These are phyloP conservation scores for Cardamine chenopodiifolia DNA, from an alignment of 345 rosid genomes.

Conservation along the genomic window DNA sequence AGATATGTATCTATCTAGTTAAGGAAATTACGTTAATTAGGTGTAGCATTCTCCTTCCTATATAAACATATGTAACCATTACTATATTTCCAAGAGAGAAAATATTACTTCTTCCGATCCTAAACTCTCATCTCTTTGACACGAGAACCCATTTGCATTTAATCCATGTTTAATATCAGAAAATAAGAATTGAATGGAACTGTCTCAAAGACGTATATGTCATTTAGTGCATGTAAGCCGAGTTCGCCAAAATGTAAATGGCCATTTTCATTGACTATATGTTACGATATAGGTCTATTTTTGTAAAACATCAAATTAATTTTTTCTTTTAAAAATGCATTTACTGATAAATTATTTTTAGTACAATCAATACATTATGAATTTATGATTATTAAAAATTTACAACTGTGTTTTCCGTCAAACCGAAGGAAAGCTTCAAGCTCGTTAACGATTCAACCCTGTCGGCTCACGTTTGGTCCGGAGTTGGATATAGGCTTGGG, in stretches of 20 bases:
- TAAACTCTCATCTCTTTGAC: not conserved
- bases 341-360: too few species aligned
- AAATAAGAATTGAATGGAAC: not conserved
- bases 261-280: not conserved
- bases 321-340: too few species aligned
- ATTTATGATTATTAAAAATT: too few species aligned
- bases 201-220: not conserved
- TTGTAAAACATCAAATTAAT: not conserved
- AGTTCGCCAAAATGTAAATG: not conserved
- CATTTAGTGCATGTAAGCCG: not conserved
- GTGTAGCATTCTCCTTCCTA: not conserved
- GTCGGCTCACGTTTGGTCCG: not conserved
- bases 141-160: not conserved
- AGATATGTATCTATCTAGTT: not conserved
- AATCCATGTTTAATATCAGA: not conserved
- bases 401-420: too few species aligned
- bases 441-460: not conserved
- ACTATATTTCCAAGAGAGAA: not conserved
- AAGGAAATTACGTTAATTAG: too few species aligned
- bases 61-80: not conserved
- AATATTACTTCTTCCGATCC: not conserved
- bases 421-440: not conserved
- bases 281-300: not conserved
- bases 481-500: not conserved
- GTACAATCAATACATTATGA: not conserved